Evolutionary conservation across 257 asterid species (phyloP), one percentile per base, ranked within the genome.

Genomic region (Avicennia marina): DNA sequence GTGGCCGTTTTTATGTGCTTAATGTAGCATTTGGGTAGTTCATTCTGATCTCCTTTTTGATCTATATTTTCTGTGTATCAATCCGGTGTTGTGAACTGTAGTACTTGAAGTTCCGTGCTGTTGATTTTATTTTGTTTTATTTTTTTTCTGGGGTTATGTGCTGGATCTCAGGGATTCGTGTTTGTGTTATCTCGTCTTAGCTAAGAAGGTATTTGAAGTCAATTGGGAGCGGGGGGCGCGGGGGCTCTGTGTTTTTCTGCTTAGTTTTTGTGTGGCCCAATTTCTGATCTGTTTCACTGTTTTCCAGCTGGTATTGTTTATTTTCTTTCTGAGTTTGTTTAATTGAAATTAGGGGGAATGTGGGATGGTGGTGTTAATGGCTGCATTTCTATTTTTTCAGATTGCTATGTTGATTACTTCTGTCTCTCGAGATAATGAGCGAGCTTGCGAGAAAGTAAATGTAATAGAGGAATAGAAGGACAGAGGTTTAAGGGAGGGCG

Each of bases 161-260:
- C 67, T 44, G 76, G 84, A 78, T 78, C 81, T 78, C 57, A 18
- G 60, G 70, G 67, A 25, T 69, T 68, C 42, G 60, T 62, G 65
- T 43, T 78, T 57, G 12, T 16, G 7, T 42, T 20, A 22, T 50
- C 58, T 64, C 71, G 64, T 70, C 73, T 64, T 74, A n/a, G 29
- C 21, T 54, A 6, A 33, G 41, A n/a, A n/a, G 20, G 17, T 55
- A 6, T 41, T 50, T 24, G 15, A 32, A 49, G 54, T 9, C 20
- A 43, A 29, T 19, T 29, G 56, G n/a, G n/a, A n/a, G n/a, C n/a
- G n/a, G n/a, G n/a, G n/a, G n/a, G n/a, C n/a, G n/a, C n/a, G n/a
- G n/a, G n/a, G 33, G 33, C 10, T 52, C 50, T 49, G 22, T 34
- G 20, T 24, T 2, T 45, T 57, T 58, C 60, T 70, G 56, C 39